A percentile compares a stretch with the other conserved stretches of the same genome.
Evolutionary conservation across 768 basidiomycete species (phyloP).

Genomic region (Amanita phalloides): DNA sequence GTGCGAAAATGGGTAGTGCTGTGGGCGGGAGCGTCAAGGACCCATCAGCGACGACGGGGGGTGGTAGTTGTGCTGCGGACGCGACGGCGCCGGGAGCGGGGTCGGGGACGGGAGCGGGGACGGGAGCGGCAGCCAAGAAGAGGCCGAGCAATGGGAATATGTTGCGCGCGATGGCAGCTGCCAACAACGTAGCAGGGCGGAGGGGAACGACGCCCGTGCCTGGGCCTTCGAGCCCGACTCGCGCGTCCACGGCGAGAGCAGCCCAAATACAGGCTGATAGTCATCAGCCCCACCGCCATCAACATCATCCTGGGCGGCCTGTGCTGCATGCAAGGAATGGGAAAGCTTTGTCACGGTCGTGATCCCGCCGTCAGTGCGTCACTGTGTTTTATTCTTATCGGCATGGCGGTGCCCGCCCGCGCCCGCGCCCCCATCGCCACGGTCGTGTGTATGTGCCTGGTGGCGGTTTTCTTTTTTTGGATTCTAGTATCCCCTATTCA

Average conservation of each 20-base stretch:
- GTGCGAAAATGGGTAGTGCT: neutral
- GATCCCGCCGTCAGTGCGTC: neutral
- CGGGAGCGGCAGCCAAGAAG: slow-evolving; percentile 20
- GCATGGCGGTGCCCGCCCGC: neutral
- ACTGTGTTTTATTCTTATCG: neutral
- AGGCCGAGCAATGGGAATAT: slow-evolving; percentile 41
- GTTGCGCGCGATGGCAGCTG: slow-evolving; percentile 51
- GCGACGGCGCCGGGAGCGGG: neutral
- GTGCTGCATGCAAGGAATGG: neutral
- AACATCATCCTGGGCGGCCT: neutral
- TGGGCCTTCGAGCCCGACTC: slow-evolving; percentile 2
- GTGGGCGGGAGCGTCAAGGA: slow-evolving; percentile 3
- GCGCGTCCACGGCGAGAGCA: neutral
- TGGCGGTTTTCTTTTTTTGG: no score
- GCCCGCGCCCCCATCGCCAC: neutral
- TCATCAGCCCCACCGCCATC: neutral
- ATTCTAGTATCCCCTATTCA: no score
- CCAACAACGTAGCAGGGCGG: slow-evolving; percentile 26
- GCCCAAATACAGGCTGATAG: slow-evolving; percentile 1
- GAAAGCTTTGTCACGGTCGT: neutral
- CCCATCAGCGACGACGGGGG: neutral
- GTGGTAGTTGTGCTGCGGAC: neutral
- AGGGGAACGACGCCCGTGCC: slow-evolving; percentile 2
- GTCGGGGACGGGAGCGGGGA: neutral
- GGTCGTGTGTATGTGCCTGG: no score